Base-by-base conservation (phyloP, 169 alveolate genomes). In the Eimeria maxima region DNA sequence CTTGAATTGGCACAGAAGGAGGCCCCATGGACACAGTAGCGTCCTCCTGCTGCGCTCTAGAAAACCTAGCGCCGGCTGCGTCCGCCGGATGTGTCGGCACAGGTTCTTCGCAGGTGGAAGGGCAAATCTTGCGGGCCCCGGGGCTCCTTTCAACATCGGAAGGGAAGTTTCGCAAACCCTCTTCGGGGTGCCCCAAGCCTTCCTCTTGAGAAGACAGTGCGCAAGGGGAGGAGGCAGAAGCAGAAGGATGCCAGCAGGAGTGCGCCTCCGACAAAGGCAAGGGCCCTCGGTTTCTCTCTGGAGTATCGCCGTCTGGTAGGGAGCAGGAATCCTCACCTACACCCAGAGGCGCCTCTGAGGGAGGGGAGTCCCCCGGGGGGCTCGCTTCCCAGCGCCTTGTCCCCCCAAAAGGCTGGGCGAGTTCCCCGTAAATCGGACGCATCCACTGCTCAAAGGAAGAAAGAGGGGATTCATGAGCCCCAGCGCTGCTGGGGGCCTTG, bases 391-490 rank as follows among this genome's bases (percentile, higher is more conserved):
- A 69, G 20, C 45, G 20, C 24, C 45, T 11, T 38, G 42, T 27
- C 16, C 8, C 47, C 29, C 38, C 38, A 33, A 47, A 22, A 69
- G 45, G 24, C 81, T 38, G 50, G 11, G 81, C 18, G 57, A 42
- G 57, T 16, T 76, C 63, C 38, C 57, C 38, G 27, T 76, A 76
- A 22, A 42, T 45, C 63, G 87, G 87, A 22, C 87, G 87, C 65
- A 38, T 38, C 87, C 55, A 33, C 63, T 76, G 55, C 4, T 24
- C 44, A 38, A 38, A 22, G 14, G 60, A 76, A 45, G 60, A 76
- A 13, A 76, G 50, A 11, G 63, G 63, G 29, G 18, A 65, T 24
- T 42, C 87, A 76, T 38, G 22, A 22, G n/a, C 53, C 57, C 78
- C 44, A 27, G 78, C 3, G 27, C 38, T 67, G 42, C 78, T 18